A percentile compares a stretch with the other conserved stretches of the same genome.
Evolutionary conservation across 805 yeast species (phyloP).

Genomic region (Ogataea pilisensis): DNA sequence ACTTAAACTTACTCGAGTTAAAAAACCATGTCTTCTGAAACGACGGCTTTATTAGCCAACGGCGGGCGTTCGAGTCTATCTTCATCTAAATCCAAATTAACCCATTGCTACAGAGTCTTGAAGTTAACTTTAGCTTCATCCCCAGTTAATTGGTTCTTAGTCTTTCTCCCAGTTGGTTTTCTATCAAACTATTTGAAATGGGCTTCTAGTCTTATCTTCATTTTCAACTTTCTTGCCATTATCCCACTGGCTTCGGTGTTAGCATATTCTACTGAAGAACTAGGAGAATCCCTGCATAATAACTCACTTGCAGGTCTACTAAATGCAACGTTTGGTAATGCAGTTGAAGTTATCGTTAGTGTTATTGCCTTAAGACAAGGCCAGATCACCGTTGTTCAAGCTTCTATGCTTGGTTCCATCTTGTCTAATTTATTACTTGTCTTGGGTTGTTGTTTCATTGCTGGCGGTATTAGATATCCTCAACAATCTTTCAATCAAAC

Average conservation of each 20-base stretch:
- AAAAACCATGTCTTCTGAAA: slow-evolving; percentile 4
- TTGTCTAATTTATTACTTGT: slow-evolving; percentile 85
- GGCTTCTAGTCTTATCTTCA: slow-evolving; percentile 53
- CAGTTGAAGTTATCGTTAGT: slow-evolving; percentile 93
- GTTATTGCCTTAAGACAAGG: slow-evolving; percentile 81
- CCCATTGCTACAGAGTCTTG: slow-evolving; percentile 3
- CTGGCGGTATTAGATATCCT: slow-evolving; percentile 83
- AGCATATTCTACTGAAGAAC: slow-evolving; percentile 91
- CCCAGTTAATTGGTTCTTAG: slow-evolving; percentile 68
- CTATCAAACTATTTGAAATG: slow-evolving; percentile 59
- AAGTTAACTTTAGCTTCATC: slow-evolving; percentile 25
- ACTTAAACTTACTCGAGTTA: no score
- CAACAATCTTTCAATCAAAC: slow-evolving; percentile 92
- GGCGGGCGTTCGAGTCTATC: neutral
- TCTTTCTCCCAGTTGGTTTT: slow-evolving; percentile 88
- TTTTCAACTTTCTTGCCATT: slow-evolving; percentile 81
- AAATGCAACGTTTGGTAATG: slow-evolving; percentile 97
- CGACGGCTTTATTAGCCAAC: slow-evolving; percentile 1
- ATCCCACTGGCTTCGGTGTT: slow-evolving; percentile 88
- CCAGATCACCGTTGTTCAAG: slow-evolving; percentile 92
- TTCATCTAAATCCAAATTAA: neutral
- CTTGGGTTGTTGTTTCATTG: slow-evolving; percentile 90
- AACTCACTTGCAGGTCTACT: slow-evolving; percentile 89
- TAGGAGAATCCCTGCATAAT: slow-evolving; percentile 76
- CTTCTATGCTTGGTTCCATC: slow-evolving; percentile 94